Evolutionary conservation across 2,329 filamentous ascomycete species (phyloP).

Genomic region (Stagonosporopsis cucurbitacearum): DNA sequence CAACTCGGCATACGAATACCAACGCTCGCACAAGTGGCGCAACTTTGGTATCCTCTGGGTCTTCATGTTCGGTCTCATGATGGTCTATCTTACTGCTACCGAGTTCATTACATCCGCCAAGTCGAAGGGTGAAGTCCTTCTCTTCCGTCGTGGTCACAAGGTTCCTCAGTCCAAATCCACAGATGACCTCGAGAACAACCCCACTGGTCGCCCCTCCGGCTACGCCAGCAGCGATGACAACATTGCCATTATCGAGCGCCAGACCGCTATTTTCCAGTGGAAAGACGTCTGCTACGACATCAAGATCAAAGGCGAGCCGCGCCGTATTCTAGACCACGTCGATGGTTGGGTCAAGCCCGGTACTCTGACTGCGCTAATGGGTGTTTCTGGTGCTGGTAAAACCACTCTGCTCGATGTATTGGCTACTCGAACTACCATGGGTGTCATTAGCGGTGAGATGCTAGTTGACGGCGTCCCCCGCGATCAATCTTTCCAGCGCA

Average conservation of each 20-base stretch:
- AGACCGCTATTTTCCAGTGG: slow-evolving; percentile 86
- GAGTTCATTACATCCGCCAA: slow-evolving; percentile 58
- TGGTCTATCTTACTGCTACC: slow-evolving; percentile 52
- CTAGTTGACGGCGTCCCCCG: slow-evolving; percentile 76
- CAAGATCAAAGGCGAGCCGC: slow-evolving; percentile 77
- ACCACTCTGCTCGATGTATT: slow-evolving; percentile 88
- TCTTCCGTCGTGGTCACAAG: slow-evolving; percentile 57
- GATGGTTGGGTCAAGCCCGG: slow-evolving; percentile 95
- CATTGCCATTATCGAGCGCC: slow-evolving; percentile 61
- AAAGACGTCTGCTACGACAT: slow-evolving; percentile 79
- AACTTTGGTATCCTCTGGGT: slow-evolving; percentile 56
- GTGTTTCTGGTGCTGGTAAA: slow-evolving; percentile 91
- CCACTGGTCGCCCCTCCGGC: slow-evolving; percentile 38
- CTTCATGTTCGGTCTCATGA: slow-evolving; percentile 54
- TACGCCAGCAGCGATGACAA: slow-evolving; percentile 47
- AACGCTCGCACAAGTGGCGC: slow-evolving; percentile 53
- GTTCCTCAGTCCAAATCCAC: slow-evolving; percentile 57
- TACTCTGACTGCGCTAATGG: slow-evolving; percentile 84
- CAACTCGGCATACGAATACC: slow-evolving; percentile 43
- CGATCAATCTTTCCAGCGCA: slow-evolving; percentile 85
- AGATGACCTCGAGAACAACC: slow-evolving; percentile 51
- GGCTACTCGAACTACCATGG: slow-evolving; percentile 85
- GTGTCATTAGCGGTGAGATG: slow-evolving; percentile 87
- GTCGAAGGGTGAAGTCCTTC: slow-evolving; percentile 59
- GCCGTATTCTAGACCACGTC: slow-evolving; percentile 82